Base-by-base conservation (phyloP, 305 asterid genomes). In the Coffea humblotiana region DNA sequence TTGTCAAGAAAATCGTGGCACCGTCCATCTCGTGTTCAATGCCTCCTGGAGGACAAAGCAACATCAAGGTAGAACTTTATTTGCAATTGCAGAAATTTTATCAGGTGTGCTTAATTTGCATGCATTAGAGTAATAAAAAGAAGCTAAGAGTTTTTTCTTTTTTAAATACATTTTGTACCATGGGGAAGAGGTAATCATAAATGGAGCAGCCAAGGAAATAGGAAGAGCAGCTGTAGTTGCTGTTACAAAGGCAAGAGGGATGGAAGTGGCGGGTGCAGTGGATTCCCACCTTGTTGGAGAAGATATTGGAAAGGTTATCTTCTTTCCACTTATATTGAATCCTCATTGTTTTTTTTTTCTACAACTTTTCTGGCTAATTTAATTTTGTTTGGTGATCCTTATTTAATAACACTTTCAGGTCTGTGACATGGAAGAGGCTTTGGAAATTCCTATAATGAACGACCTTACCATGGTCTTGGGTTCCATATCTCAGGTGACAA, bases 151-250 rank as follows among this genome's bases (percentile, higher is more conserved):
- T 13, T 67, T 52, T 19, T 25, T 67, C 43, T 19, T 25, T 16
- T 25, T 40, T 40, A 40, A 40, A 40, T 40, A 40, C 43, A 40
- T 40, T 40, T 40, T 40, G 43, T 40, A 40, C 64, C 56, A 12
- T 29, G 71, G 77, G 74, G 68, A 85, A 88, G 82, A 92, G 97
- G 95, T 92, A 70, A 87, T 94, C 40, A 85, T 94, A 60, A 94
- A 91, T 86, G 98, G 97, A 71, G 98, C 97, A 71, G 97, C 97
- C 2, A 94, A 94, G 82, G 97, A 91, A 79, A 94, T 91, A 29
- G 98, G 97, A 3, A 87, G 94, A 81, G 98, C 97, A 48, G 97
- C 97, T 71, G 98, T 93, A 32, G 58, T 90, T 77, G 97, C 98
- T 29, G 92, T 94, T 69, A 90, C 97, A 37, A 92, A 86, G 78